Conservation (phyloP, 2,329 filamentous ascomycete genomes). For the Xylaria sp. region DNA sequence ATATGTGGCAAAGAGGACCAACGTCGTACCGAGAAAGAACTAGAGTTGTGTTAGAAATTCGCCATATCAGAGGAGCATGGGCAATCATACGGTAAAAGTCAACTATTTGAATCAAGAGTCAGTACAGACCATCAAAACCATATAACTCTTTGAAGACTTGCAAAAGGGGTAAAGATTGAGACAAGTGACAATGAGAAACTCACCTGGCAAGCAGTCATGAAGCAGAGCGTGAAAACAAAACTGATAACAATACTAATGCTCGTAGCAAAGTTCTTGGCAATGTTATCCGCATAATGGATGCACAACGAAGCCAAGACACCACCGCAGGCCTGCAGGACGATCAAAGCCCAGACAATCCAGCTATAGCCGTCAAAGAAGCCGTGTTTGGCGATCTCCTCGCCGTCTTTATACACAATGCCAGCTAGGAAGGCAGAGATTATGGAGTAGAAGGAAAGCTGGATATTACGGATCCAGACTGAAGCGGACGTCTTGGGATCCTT, state of each 20-base stretch:
- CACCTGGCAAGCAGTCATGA: slow-evolving; percentile 64
- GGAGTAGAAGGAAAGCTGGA: slow-evolving; percentile 91
- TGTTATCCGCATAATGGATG: slow-evolving; percentile 80
- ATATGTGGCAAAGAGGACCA: slow-evolving; percentile 79
- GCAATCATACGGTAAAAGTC: slow-evolving; percentile 59
- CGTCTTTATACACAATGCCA: slow-evolving; percentile 82
- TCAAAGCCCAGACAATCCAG: slow-evolving; percentile 80
- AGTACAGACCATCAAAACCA: not conserved
- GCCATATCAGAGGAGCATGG: not conserved
- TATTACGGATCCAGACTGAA: slow-evolving; percentile 89
- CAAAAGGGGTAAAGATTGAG: too few species aligned
- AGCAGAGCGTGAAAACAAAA: slow-evolving; percentile 75
- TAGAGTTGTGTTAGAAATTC: slow-evolving; percentile 35
- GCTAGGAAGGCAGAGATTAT: slow-evolving; percentile 83
- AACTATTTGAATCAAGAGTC: slow-evolving; percentile 38
- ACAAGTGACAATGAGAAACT: not conserved
- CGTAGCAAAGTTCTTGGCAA: slow-evolving; percentile 89
- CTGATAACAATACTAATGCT: slow-evolving; percentile 87
- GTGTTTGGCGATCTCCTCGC: slow-evolving; percentile 71
- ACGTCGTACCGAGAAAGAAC: slow-evolving; percentile 74
- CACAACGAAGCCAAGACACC: slow-evolving; percentile 79
- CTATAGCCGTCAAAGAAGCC: slow-evolving; percentile 97
- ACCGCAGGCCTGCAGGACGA: slow-evolving; percentile 74
- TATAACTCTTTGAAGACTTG: too few species aligned
- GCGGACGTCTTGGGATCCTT: slow-evolving; percentile 73